Conservation (phyloP, 2,329 filamentous ascomycete species). For the Arthrobotrys musiformis region DNA sequence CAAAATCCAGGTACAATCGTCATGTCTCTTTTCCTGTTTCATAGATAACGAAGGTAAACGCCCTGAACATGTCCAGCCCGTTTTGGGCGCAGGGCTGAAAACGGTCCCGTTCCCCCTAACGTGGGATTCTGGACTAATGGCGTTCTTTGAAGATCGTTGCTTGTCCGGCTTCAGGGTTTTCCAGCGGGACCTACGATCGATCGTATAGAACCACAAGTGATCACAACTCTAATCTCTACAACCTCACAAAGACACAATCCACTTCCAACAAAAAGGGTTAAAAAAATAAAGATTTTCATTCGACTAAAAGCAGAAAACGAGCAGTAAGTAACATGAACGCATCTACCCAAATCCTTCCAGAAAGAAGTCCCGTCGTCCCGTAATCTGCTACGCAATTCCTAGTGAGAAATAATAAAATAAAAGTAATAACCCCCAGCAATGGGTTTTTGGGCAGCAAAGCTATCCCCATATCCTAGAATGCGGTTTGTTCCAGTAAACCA, state of each 20-base stretch:
- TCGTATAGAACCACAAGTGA: neutral
- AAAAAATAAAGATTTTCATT: slow-evolving; percentile 3
- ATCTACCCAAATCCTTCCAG: slow-evolving; percentile 22
- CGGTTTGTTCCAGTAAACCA: slow-evolving; percentile 38
- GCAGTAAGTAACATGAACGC: slow-evolving; percentile 32
- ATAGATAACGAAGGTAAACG: slow-evolving; percentile 37
- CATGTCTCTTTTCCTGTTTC: slow-evolving; percentile 39
- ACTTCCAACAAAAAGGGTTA: neutral
- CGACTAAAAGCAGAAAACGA: slow-evolving; percentile 19
- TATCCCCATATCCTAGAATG: neutral
- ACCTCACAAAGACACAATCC: neutral
- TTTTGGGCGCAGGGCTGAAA: slow-evolving; percentile 27
- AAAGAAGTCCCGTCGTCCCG: slow-evolving; percentile 22
- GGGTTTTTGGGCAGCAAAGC: neutral
- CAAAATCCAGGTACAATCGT: slow-evolving; percentile 25
- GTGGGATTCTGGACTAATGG: slow-evolving; percentile 20
- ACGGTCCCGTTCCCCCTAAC: no score
- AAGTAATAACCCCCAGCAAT: slow-evolving; percentile 18
- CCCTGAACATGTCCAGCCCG: no score
- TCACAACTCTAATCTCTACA: neutral
- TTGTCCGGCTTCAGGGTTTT: neutral
- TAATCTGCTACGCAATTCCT: slow-evolving; percentile 17
- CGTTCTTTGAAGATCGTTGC: neutral
- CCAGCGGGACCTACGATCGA: neutral
- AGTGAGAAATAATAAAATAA: slow-evolving; percentile 16